These are phyloP conservation scores for Excoecaria agallocha DNA, from an alignment of 345 rosid species.

Conservation along the genomic window DNA sequence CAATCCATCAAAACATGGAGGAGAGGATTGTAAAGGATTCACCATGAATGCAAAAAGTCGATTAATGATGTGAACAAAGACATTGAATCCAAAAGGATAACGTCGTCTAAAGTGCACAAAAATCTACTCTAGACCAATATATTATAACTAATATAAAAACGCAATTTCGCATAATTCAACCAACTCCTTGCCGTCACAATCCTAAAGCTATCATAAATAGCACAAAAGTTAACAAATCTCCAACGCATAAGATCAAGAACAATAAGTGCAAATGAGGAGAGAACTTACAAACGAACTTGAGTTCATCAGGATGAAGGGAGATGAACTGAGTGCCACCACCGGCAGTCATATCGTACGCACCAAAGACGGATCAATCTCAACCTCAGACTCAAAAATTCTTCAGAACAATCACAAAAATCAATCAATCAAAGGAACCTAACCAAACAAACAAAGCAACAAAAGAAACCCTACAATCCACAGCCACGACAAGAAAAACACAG, in stretches of 20 bases:
- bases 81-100: not conserved
- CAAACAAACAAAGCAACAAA: not conserved
- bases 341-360: slow-evolving; percentile 47
- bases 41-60: not conserved
- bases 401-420: not conserved
- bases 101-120: not conserved
- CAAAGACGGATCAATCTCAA: not conserved
- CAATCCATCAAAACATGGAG: not conserved
- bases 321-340: slow-evolving; percentile 62
- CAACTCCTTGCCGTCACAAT: not conserved
- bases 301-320: slow-evolving; percentile 93
- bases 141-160: no score
- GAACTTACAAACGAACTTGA: slow-evolving; percentile 70
- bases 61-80: not conserved
- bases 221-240: not conserved
- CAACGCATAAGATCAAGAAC: not conserved
- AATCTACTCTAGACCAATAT: not conserved
- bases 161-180: not conserved
- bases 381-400: not conserved
- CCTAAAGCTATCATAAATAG: not conserved
- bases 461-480: not conserved
- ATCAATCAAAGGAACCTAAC: not conserved
- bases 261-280: not conserved
- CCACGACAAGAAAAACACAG: not conserved
- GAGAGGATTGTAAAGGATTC: not conserved